Conservation (phyloP, 306 rosid genomes). For the Ziziphus jujuba region DNA sequence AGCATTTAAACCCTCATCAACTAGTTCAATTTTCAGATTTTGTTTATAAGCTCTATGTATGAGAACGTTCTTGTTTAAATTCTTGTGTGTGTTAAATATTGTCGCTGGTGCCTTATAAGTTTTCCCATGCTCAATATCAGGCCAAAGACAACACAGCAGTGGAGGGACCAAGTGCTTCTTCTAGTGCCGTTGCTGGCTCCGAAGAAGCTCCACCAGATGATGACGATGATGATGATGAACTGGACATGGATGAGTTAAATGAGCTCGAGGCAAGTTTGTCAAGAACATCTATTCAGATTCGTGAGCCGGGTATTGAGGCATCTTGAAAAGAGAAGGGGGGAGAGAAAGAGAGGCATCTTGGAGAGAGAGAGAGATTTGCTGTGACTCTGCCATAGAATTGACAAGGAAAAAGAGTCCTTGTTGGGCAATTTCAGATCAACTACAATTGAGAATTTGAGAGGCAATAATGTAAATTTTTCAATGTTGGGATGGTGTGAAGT, state of each 20-base stretch:
- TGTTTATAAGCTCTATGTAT: not conserved
- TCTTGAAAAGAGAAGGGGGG: slow-evolving; percentile 27
- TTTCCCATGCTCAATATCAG: slow-evolving; percentile 13
- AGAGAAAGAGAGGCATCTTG: slow-evolving; percentile 25
- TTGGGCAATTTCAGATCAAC: not conserved
- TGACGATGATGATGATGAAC: slow-evolving; percentile 51
- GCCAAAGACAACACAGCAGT: slow-evolving; percentile 16
- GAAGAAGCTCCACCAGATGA: slow-evolving; percentile 35
- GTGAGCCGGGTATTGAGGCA: slow-evolving; percentile 54
- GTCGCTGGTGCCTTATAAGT: not conserved
- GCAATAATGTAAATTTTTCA: slow-evolving; percentile 15
- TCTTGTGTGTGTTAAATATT: too few relatives aligned
- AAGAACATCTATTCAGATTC: slow-evolving; percentile 61
- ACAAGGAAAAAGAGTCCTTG: not conserved
- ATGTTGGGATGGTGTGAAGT: slow-evolving; percentile 12
- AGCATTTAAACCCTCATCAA: too few relatives aligned
- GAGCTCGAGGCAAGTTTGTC: slow-evolving; percentile 78
- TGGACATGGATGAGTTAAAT: slow-evolving; percentile 68
- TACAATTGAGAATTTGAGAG: slow-evolving; percentile 6
- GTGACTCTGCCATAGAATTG: not conserved
- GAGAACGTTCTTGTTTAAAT: too few relatives aligned
- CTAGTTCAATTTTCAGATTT: not conserved
- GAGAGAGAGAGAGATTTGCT: not conserved
- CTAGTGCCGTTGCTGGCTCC: slow-evolving; percentile 31
- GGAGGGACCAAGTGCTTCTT: slow-evolving; percentile 52